These are phyloP conservation scores for Calonectria montana DNA, from an alignment of 2,329 filamentous ascomycete genomes.

Conservation along the genomic window DNA sequence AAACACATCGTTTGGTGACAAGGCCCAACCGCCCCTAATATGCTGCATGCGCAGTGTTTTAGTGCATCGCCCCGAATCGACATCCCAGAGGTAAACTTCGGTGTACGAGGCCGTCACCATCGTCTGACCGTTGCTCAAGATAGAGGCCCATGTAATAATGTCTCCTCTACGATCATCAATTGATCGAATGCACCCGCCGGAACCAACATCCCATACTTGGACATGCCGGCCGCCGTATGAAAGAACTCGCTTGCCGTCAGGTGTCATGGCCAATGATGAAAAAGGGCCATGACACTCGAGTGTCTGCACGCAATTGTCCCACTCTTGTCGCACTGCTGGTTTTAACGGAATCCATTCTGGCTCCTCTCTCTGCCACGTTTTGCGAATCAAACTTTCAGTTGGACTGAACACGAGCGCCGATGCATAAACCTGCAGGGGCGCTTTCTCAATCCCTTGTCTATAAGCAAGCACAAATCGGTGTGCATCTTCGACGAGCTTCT, in stretches of 20 bases:
- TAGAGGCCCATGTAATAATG: neutral
- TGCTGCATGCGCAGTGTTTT: neutral
- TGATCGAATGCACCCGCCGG: neutral
- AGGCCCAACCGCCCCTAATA: neutral
- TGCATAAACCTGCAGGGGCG: conserved; percentile 9
- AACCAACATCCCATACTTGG: neutral
- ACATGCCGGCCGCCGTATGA: neutral
- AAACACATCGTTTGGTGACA: neutral
- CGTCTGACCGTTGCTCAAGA: neutral
- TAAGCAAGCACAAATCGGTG: neutral
- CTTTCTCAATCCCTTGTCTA: neutral
- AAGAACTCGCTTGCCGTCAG: neutral
- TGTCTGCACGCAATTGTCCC: neutral
- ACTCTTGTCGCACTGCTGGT: neutral
- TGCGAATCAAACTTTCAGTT: neutral
- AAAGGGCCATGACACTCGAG: neutral
- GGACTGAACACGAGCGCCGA: conserved; percentile 26
- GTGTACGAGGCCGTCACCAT: no score
- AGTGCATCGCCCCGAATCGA: neutral
- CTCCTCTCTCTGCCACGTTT: neutral
- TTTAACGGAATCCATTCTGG: conserved; percentile 1
- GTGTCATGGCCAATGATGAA: neutral
- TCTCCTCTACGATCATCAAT: neutral
- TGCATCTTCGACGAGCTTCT: neutral
- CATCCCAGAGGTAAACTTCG: neutral